A percentile compares a stretch with the other conserved stretches of the same genome.
Conservation (phyloP, 805 yeast genomes). For the Candida oleophila region DNA sequence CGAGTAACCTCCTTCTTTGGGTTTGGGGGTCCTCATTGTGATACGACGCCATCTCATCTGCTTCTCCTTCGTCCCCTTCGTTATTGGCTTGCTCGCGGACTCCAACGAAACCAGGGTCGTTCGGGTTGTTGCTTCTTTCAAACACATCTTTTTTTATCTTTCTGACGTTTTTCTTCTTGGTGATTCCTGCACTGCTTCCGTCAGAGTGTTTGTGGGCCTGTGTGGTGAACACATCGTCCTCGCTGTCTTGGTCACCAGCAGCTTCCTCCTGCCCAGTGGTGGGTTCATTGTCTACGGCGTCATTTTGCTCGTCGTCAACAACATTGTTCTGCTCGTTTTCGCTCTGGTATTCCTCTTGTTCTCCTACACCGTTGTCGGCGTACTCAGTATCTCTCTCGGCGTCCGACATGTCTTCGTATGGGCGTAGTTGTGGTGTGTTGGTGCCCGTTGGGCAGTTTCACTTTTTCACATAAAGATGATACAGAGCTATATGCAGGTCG, state of each 20-base stretch:
- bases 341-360: too few species aligned
- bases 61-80: conserved; percentile 2
- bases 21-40: conserved; percentile 34
- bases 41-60: conserved; percentile 14
- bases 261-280: neutral
- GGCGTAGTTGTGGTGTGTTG: neutral
- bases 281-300: neutral
- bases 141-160: conserved; percentile 12
- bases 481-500: too few species aligned
- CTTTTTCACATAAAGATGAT: too few species aligned
- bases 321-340: neutral
- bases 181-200: conserved; percentile 12
- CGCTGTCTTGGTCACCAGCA: conserved; percentile 8
- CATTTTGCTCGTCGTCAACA: neutral
- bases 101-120: conserved; percentile 14
- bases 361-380: neutral
- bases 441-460: too few species aligned
- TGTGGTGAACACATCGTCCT: conserved; percentile 22
- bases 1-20: conserved; percentile 70
- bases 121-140: conserved; percentile 10
- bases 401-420: neutral
- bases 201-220: conserved; percentile 20
- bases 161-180: conserved; percentile 30
- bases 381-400: neutral
- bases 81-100: conserved; percentile 5